Evolutionary conservation across 2,329 filamentous ascomycete genomes (phyloP), one percentile per base, ranked within the genome.

Genomic region (Ambrosiella beaveri): DNA sequence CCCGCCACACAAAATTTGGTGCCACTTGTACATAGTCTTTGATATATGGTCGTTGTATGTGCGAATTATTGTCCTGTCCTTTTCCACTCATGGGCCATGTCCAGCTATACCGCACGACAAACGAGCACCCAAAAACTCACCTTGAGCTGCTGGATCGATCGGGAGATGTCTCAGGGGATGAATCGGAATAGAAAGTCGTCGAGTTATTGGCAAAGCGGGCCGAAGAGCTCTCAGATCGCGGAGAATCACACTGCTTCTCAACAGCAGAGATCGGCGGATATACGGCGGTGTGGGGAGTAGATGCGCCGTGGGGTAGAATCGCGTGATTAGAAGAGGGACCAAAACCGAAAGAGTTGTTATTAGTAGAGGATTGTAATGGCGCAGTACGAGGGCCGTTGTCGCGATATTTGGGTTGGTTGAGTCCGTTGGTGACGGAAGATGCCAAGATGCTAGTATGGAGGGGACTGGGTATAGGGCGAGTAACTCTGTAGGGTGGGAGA

Each of bases 391-490:
- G 56, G 6, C 56, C 52, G 52, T 52, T 56, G 40, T 60, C 59
- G 59, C 45, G 59, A 41, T 50, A 49, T 44, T 17, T 39, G 15
- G 51, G 3, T 7, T 15, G 15, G 12, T 9, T 45, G 36, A 1
- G 49, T 19, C 17, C 58, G 27, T 38, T 53, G 12, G 44, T 50
- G 37, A 60, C 35, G 6, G 54, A 56, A 13, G 54, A 52, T 35
- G 47, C 54, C 17, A 39, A 59, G 7, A 50, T 58, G 37, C 56
- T 60, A 4, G 59, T 52, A 27, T 60, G 59, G 15, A 60, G 52
- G n/a, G 56, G 59, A 55, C 56, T 60, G 38, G 59, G 56, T 40
- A 60, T 58, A 41, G 59, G 54, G n/a, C 27, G 27, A n/a, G 47
- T 11, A 51, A 51, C 9, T 15, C 58, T 50, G 35, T 44, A 55